Base-by-base conservation (phyloP, 768 basidiomycete species). In the Suillus plorans region DNA sequence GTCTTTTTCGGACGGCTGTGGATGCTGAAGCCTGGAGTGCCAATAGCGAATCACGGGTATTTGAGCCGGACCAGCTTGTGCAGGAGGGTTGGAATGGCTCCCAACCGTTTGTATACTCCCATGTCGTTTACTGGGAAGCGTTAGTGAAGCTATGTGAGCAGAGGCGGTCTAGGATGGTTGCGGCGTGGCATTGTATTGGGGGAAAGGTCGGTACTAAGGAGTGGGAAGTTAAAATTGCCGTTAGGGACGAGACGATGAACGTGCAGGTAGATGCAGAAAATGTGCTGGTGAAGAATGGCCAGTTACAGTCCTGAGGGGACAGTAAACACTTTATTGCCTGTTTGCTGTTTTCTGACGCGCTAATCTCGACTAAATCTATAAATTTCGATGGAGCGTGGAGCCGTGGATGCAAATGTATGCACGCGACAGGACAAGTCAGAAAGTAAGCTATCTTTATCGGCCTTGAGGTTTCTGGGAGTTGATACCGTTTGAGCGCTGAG, bases 91-190 rank as follows among this genome's bases (percentile, higher is more conserved):
- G 93, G 88, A 85, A 84, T 18, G 95, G 94, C 28, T 76, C 77
- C 12, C 74, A 80, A 45, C 80, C 87, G 44, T 91, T 95, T 69
- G 83, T 84, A 63, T 95, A 94, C 71, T 81, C 82, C 1, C 94
- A 95, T 70, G 83, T 83, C 42, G 82, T 83, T 63, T 95, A 93
- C 72, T 95, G 92, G 90, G 82, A 85, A 0, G 81, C 82, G 2
- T 79, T 95, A 39, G 76, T 89, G 0, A 71, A 79, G 64, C 74
- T 88, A 70, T 84, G 86, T 65, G 80, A 83, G 12, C 80, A 82
- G 64, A 82, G 86, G 50, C 79, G 80, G 59, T 76, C 79, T 45
- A 71, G 57, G 20, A 84, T 86, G 82, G 78, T 83, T 67, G 80
- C 82, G 55, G 83, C 80, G 45, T 97, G 95, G 95, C 80, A 80